Evolutionary conservation across 441 rosid species (phyloP).

Genomic region (Codiaeum variegatum): DNA sequence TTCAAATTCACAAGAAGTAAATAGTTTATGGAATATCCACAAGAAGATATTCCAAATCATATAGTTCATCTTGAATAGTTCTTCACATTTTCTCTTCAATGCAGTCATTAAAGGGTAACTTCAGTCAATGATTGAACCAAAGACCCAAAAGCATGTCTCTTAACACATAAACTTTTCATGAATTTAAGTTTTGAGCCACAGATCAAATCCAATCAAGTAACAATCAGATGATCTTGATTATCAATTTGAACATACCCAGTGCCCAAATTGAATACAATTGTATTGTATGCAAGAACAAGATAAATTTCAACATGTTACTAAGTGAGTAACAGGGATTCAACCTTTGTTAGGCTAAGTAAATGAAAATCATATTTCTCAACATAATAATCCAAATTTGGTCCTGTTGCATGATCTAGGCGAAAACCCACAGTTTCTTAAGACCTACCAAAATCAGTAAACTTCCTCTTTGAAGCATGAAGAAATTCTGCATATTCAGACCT

Average conservation of each 20-base stretch:
- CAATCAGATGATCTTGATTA: background rate
- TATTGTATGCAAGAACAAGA: background rate
- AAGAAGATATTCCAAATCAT: background rate
- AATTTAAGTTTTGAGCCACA: background rate
- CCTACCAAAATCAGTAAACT: slow-evolving; percentile 75
- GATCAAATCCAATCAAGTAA: background rate
- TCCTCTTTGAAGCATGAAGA: slow-evolving; percentile 88
- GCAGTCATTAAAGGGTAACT: background rate
- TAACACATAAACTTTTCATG: background rate
- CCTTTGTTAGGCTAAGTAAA: background rate
- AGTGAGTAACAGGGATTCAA: background rate
- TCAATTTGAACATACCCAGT: background rate
- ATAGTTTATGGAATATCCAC: background rate
- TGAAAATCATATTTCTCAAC: background rate
- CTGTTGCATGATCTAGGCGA: background rate
- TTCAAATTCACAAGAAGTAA: background rate
- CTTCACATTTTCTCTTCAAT: background rate
- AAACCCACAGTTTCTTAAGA: background rate
- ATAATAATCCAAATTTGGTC: background rate
- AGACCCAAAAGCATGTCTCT: background rate
- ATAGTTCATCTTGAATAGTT: background rate
- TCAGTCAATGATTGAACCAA: background rate
- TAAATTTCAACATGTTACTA: background rate
- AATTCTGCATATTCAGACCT: slow-evolving; percentile 83
- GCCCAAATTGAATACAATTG: background rate